Evolutionary conservation across 1,284 basidiomycete species (phyloP).

Genomic region (Ganoderma sp.): DNA sequence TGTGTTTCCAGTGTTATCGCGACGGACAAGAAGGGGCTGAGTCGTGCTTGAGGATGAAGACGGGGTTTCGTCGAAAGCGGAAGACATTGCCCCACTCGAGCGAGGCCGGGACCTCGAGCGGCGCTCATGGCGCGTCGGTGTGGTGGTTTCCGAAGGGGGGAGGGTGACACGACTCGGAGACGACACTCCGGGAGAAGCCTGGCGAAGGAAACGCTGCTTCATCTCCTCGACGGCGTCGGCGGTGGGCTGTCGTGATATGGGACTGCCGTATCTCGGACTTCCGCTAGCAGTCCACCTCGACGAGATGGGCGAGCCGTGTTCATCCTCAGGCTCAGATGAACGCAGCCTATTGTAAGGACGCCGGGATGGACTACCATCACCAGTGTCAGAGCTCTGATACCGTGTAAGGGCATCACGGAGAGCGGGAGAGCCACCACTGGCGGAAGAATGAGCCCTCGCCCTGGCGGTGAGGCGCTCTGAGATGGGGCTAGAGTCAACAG

Average conservation of each 20-base stretch:
- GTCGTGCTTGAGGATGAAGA: slow-evolving; percentile 9
- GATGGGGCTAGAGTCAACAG: slow-evolving; percentile 32
- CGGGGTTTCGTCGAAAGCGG: slow-evolving; percentile 2
- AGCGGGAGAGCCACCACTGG: slow-evolving; percentile 28
- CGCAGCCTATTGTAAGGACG: slow-evolving; percentile 43
- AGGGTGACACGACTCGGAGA: slow-evolving; percentile 19
- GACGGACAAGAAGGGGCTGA: slow-evolving; percentile 21
- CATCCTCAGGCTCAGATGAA: slow-evolving; percentile 34
- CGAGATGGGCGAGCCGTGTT: slow-evolving; percentile 27
- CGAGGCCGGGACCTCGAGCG: slow-evolving; percentile 36
- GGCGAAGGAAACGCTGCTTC: slow-evolving; percentile 62
- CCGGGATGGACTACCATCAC: slow-evolving; percentile 35
- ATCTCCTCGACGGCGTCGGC: slow-evolving; percentile 66
- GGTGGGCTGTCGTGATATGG: slow-evolving; percentile 44
- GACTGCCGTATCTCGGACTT: slow-evolving; percentile 35
- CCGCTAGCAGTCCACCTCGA: slow-evolving; percentile 24
- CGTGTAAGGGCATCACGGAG: slow-evolving; percentile 24
- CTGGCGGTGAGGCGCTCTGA: slow-evolving; percentile 32
- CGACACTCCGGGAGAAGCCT: slow-evolving; percentile 37
- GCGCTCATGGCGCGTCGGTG: slow-evolving; percentile 33
- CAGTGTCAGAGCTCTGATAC: slow-evolving; percentile 28
- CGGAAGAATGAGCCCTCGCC: slow-evolving; percentile 31
- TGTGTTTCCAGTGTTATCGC: slow-evolving; percentile 21
- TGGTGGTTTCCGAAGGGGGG: slow-evolving; percentile 33
- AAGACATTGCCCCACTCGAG: slow-evolving; percentile 24